Conservation (phyloP, 495 filamentous ascomycete genomes). For the Jackrogersella multiformis region DNA sequence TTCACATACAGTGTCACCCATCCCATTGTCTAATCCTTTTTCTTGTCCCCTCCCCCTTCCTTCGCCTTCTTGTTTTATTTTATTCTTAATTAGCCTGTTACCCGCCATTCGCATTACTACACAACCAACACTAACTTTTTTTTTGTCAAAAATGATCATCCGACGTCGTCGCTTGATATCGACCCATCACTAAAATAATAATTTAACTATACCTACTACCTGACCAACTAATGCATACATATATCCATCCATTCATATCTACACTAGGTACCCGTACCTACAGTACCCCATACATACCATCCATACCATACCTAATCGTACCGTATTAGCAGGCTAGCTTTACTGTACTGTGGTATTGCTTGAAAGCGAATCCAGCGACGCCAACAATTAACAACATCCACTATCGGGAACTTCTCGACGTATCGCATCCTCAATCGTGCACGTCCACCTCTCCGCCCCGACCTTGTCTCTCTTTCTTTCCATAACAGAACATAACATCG, state of each 20-base stretch:
- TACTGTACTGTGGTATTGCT: conserved; percentile 19
- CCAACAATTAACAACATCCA: conserved; percentile 26
- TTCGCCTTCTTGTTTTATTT: not conserved
- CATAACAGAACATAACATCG: not conserved
- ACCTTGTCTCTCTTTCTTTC: conserved; percentile 4
- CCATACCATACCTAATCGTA: conserved; percentile 4
- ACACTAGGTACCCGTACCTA: too few relatives aligned
- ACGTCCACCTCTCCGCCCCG: conserved; percentile 28
- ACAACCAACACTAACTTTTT: conserved; percentile 18
- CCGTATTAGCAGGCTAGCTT: conserved; percentile 11
- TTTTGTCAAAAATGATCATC: conserved; percentile 24
- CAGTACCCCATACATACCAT: not conserved
- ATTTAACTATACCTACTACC: conserved; percentile 15
- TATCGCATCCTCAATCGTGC: conserved; percentile 38
- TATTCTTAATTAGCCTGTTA: conserved; percentile 37
- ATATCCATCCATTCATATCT: not conserved
- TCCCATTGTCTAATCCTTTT: conserved; percentile 9
- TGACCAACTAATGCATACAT: conserved; percentile 25
- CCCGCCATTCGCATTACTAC: conserved; percentile 30
- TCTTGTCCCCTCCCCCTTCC: conserved; percentile 1
- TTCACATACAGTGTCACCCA: too few relatives aligned
- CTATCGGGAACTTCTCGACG: not conserved
- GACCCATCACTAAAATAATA: conserved; percentile 26
- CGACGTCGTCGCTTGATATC: conserved; percentile 24
- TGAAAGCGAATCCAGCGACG: conserved; percentile 32